phyloP scores from a whole-genome alignment of 1,139 yeast genomes.

The Suhomyces wounanorum region DNA sequence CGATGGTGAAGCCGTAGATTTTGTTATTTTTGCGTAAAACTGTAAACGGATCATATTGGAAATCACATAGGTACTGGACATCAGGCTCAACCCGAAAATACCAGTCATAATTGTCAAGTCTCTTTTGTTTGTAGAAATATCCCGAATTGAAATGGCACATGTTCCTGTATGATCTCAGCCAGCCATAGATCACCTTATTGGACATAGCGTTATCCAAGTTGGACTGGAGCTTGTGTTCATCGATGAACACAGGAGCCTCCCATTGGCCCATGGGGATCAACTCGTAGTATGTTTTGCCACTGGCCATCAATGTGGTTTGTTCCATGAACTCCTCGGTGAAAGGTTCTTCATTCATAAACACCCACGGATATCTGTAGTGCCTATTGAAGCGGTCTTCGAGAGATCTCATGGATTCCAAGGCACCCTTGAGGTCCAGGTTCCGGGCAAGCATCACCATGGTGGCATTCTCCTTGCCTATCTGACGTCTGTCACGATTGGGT shows the following conservation, averaged over 20 bases:
- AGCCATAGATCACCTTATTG: conserved; percentile 42
- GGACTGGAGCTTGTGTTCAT: conserved; percentile 29
- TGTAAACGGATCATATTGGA: conserved; percentile 49
- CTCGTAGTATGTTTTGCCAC: conserved; percentile 63
- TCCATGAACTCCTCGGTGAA: conserved; percentile 44
- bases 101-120: conserved; percentile 43
- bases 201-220: conserved; percentile 26
- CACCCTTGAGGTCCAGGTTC: conserved; percentile 44
- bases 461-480: conserved; percentile 52
- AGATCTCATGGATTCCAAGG: conserved; percentile 44
- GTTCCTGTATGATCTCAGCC: conserved; percentile 42
- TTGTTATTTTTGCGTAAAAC: conserved; percentile 37
- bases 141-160: conserved; percentile 55
- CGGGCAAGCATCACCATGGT: conserved; percentile 51
- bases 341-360: conserved; percentile 47
- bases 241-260: conserved; percentile 44
- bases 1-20: conserved; percentile 45
- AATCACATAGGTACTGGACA: conserved; percentile 51
- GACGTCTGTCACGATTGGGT: conserved; percentile 33
- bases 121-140: conserved; percentile 43
- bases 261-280: conserved; percentile 46
- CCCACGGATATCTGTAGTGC: conserved; percentile 50
- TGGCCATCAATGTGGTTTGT: conserved; percentile 78
- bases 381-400: conserved; percentile 50
- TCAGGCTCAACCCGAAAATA: conserved; percentile 52